These are phyloP conservation scores for Angomonas deanei DNA, from an alignment of 208 protist genomes.

Conservation along the genomic window DNA sequence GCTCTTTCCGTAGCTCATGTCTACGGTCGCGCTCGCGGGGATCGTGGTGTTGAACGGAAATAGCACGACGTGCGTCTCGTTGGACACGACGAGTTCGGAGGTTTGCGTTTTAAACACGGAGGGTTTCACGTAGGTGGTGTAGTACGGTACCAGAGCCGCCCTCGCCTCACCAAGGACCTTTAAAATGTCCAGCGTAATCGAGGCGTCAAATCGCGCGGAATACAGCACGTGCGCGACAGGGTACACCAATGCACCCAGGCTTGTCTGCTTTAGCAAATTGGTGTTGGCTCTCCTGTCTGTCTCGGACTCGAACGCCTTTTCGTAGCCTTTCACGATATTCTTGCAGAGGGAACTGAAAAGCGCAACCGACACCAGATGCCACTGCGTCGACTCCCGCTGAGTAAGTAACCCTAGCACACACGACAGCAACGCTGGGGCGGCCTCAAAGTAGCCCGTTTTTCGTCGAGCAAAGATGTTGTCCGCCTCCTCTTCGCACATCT, in stretches of 20 bases:
- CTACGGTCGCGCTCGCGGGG: constrained; percentile 43
- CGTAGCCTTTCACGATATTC: not conserved
- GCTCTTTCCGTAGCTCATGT: constrained; percentile 56
- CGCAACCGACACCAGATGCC: constrained; percentile 66
- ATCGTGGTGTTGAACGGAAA: constrained; percentile 52
- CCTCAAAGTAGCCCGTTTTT: not conserved
- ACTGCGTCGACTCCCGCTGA: constrained; percentile 49
- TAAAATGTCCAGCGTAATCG: not conserved
- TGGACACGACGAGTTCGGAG: not conserved
- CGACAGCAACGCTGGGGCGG: constrained; percentile 38
- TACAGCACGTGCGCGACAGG: constrained; percentile 74
- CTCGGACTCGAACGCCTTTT: not conserved
- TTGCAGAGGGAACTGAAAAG: not conserved
- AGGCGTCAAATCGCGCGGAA: constrained; percentile 6
- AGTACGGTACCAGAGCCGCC: not conserved
- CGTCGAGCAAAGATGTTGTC: constrained; percentile 14
- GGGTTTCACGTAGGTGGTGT: not conserved
- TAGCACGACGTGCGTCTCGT: not conserved
- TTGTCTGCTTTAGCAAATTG: constrained; percentile 12
- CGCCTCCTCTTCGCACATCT: constrained; percentile 36
- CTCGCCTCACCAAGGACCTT: not conserved
- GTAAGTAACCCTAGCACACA: constrained; percentile 62
- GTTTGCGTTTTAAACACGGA: not conserved
- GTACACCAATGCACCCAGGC: constrained; percentile 72
- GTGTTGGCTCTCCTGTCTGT: not conserved